These are phyloP conservation scores for Calonectria naviculata DNA, from an alignment of 2,329 filamentous ascomycete species.

Conservation along the genomic window DNA sequence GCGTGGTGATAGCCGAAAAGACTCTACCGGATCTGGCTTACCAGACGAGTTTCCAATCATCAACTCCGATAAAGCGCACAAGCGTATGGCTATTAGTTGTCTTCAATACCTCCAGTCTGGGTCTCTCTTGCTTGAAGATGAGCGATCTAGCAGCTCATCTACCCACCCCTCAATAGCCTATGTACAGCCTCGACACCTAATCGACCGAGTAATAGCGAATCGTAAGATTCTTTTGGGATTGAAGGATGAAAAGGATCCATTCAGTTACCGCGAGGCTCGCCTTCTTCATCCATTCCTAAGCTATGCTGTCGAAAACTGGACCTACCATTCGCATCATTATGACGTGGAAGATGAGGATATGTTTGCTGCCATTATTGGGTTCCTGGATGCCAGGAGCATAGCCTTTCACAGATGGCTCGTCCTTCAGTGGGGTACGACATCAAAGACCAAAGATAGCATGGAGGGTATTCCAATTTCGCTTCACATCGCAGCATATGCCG, in stretches of 20 bases:
- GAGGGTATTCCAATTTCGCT: slow-evolving; percentile 29
- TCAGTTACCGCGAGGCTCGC: slow-evolving; percentile 29
- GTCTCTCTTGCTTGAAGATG: slow-evolving; percentile 21
- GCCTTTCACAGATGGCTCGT: slow-evolving; percentile 31
- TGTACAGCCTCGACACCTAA: background rate
- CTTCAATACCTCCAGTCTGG: slow-evolving; percentile 32
- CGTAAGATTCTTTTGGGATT: background rate
- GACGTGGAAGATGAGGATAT: slow-evolving; percentile 28
- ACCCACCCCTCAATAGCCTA: slow-evolving; percentile 12
- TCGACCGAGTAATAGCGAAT: background rate
- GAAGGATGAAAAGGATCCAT: background rate
- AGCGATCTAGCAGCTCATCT: background rate
- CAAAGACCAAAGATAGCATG: background rate
- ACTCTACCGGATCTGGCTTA: background rate
- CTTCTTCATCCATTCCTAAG: slow-evolving; percentile 30
- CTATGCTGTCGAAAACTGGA: slow-evolving; percentile 36
- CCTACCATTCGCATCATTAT: slow-evolving; percentile 33
- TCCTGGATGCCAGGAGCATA: slow-evolving; percentile 14
- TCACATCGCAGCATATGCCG: slow-evolving; percentile 33
- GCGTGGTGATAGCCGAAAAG: slow-evolving; percentile 37
- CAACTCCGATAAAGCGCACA: slow-evolving; percentile 29
- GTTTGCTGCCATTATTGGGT: slow-evolving; percentile 9
- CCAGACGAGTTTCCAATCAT: slow-evolving; percentile 28
- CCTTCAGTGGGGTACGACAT: slow-evolving; percentile 26
- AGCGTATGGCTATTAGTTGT: slow-evolving; percentile 28